Conservation (phyloP, 371 early-diverging fungal genomes). For the Mucor racemosus region DNA sequence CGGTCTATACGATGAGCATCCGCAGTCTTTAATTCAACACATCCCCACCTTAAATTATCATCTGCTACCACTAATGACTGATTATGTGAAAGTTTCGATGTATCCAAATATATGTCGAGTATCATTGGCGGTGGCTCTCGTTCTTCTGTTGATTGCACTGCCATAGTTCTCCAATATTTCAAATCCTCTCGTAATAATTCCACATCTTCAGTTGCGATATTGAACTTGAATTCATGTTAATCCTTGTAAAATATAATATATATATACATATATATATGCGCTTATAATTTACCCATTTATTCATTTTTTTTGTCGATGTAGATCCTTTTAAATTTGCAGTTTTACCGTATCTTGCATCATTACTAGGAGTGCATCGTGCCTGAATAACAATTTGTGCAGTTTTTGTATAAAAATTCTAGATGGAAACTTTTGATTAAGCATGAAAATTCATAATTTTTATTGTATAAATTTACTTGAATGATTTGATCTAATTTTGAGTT, state of each 20-base stretch:
- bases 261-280: too few species aligned
- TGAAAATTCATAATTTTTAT: background rate
- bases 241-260: too few species aligned
- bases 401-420: conserved; percentile 67
- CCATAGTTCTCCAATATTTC: conserved; percentile 71
- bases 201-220: conserved; percentile 78
- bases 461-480: conserved; percentile 35
- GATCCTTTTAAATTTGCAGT: conserved; percentile 20
- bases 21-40: conserved; percentile 21
- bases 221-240: conserved; percentile 62
- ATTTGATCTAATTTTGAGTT: conserved; percentile 45
- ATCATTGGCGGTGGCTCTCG: conserved; percentile 67
- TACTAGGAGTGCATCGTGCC: conserved; percentile 55
- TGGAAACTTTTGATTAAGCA: background rate
- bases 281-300: conserved; percentile 30
- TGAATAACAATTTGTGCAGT: conserved; percentile 66
- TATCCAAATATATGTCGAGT: conserved; percentile 79
- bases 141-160: conserved; percentile 27
- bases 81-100: conserved; percentile 44
- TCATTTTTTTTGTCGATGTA: conserved; percentile 23
- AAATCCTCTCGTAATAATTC: conserved; percentile 72
- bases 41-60: conserved; percentile 32
- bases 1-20: conserved; percentile 25
- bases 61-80: conserved; percentile 27
- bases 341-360: conserved; percentile 71